Conservation (phyloP, 495 filamentous ascomycete species). For the Penicillium bovifimosum region DNA sequence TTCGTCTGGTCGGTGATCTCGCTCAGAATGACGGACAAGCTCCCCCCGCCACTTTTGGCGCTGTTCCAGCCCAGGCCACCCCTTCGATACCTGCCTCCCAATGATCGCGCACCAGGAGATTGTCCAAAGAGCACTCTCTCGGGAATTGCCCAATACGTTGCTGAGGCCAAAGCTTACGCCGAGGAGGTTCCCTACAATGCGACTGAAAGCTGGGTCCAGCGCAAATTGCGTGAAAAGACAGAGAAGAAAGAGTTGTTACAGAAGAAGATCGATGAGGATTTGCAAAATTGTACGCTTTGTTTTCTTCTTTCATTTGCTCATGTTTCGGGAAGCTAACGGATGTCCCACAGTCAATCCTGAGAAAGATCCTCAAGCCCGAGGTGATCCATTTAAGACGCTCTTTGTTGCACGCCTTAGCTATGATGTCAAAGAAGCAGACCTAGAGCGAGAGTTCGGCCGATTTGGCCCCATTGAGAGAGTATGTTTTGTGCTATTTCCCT, state of each 20-base stretch:
- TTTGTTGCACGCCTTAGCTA: conserved; percentile 90
- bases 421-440: conserved; percentile 78
- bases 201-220: conserved; percentile 89
- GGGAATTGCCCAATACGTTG: conserved; percentile 69
- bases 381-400: conserved; percentile 91
- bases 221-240: conserved; percentile 66
- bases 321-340: conserved; percentile 3
- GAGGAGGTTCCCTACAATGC: conserved; percentile 69
- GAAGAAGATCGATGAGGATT: conserved; percentile 58
- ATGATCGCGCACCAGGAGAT: conserved; percentile 78
- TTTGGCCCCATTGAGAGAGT: conserved; percentile 95
- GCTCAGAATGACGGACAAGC: conserved; percentile 81
- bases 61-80: conserved; percentile 93
- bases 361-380: conserved; percentile 72
- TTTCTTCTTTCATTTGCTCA: not conserved
- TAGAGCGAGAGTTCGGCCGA: conserved; percentile 90
- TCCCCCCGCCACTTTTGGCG: conserved; percentile 84
- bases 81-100: conserved; percentile 80
- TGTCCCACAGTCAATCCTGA: conserved; percentile 56
- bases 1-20: conserved; percentile 1
- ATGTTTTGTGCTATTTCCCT: conserved; percentile 6
- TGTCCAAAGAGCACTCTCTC: conserved; percentile 60
- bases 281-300: conserved; percentile 58
- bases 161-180: conserved; percentile 62
- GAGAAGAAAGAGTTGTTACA: conserved; percentile 68